Evolutionary conservation across 2,329 filamentous ascomycete genomes (phyloP).

Genomic region (Zymoseptoria brevis): DNA sequence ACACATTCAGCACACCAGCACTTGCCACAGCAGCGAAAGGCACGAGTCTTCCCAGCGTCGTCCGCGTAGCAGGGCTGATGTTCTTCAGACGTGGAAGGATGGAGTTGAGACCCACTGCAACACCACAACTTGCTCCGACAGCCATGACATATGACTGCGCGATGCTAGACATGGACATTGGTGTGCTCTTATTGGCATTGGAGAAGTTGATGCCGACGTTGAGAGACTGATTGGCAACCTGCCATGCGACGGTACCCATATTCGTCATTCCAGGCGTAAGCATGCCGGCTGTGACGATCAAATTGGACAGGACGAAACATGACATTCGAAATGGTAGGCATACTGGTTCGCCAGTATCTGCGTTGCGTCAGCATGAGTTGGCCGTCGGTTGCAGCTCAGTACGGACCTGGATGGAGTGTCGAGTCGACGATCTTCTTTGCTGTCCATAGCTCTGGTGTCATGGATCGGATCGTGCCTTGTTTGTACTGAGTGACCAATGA

Average conservation of each 20-base stretch:
- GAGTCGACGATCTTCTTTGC: slow-evolving; percentile 98
- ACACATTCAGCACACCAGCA: slow-evolving; percentile 87
- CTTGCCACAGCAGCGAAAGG: slow-evolving; percentile 92
- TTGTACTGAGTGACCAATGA: slow-evolving; percentile 76
- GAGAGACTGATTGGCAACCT: slow-evolving; percentile 91
- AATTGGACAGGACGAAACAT: slow-evolving; percentile 83
- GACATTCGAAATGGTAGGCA: slow-evolving; percentile 97
- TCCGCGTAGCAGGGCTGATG: slow-evolving; percentile 65
- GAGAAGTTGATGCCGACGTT: slow-evolving; percentile 97
- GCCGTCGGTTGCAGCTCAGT: background rate
- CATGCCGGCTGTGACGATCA: slow-evolving; percentile 95
- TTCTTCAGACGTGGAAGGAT: slow-evolving; percentile 76
- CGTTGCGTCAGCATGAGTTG: background rate
- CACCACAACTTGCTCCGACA: slow-evolving; percentile 85
- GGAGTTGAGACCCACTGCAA: slow-evolving; percentile 85
- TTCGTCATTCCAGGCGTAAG: slow-evolving; percentile 82
- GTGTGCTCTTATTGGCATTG: slow-evolving; percentile 96
- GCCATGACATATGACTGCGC: slow-evolving; percentile 85
- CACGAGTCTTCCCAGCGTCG: slow-evolving; percentile 76
- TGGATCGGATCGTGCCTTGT: slow-evolving; percentile 65
- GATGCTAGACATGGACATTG: slow-evolving; percentile 71
- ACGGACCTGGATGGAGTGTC: slow-evolving; percentile 82
- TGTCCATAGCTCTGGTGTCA: slow-evolving; percentile 86
- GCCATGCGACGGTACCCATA: slow-evolving; percentile 82
- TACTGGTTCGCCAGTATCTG: slow-evolving; percentile 87